phyloP scores from a whole-genome alignment of 1,284 basidiomycete species.

The Rhizopogon parksii region DNA sequence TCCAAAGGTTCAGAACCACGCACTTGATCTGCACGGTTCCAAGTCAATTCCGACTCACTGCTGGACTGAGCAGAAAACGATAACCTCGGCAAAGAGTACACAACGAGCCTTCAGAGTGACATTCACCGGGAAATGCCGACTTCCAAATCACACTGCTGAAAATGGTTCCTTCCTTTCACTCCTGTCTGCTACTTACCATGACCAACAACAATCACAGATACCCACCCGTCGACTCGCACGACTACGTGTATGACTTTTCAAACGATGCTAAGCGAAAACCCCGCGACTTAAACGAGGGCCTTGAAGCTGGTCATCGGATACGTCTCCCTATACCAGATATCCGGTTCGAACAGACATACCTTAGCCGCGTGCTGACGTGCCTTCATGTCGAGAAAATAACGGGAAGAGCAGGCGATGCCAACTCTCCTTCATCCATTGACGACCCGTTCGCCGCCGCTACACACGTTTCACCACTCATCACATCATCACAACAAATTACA shows the following conservation, averaged over 20 bases:
- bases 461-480: conserved; percentile 18
- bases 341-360: conserved; percentile 65
- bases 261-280: conserved; percentile 15
- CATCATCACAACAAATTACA: conserved; percentile 31
- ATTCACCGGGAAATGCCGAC: neutral
- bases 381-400: conserved; percentile 34
- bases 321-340: conserved; percentile 57
- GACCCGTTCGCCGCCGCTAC: conserved; percentile 15
- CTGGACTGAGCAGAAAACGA: too few relatives aligned
- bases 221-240: conserved; percentile 10
- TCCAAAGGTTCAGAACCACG: neutral
- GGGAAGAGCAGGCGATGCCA: conserved; percentile 12
- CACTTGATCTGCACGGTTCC: neutral
- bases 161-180: neutral
- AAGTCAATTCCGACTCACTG: neutral
- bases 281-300: conserved; percentile 12
- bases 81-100: too few relatives aligned
- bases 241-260: conserved; percentile 13
- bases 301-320: conserved; percentile 13
- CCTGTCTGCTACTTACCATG: conserved; percentile 13
- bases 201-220: conserved; percentile 6
- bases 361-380: conserved; percentile 52
- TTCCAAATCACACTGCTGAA: neutral
- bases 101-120: too few relatives aligned
- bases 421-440: conserved; percentile 18